phyloP scores from a whole-genome alignment of 1,284 basidiomycete species.

The Moesziomyces sp. region DNA sequence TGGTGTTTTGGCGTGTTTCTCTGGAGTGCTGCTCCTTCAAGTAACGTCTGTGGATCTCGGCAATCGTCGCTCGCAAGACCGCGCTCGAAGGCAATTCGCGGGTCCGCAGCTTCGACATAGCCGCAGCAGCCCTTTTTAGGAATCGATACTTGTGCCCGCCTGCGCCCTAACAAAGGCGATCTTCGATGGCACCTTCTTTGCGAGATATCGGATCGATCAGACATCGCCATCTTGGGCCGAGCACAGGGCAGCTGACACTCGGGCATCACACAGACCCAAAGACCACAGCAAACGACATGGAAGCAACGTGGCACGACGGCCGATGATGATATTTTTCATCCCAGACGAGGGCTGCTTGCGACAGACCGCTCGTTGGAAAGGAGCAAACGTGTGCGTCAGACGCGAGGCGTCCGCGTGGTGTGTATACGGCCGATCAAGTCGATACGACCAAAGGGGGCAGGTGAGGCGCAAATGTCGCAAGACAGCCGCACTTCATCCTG shows the following conservation, averaged over 20 bases:
- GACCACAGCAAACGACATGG: background rate
- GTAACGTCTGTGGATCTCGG: no score
- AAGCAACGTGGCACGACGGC: constrained; percentile 29
- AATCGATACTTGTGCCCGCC: background rate
- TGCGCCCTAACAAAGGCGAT: no score
- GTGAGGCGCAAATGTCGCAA: background rate
- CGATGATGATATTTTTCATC: constrained; percentile 35
- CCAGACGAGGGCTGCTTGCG: constrained; percentile 1
- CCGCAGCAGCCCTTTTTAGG: constrained; percentile 23
- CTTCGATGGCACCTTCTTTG: background rate
- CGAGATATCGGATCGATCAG: no score
- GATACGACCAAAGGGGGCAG: constrained; percentile 15
- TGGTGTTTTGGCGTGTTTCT: background rate
- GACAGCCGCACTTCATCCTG: constrained; percentile 1
- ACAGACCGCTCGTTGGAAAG: constrained; percentile 4
- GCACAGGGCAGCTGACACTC: no score
- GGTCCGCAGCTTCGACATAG: constrained; percentile 35
- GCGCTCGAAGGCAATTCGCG: background rate
- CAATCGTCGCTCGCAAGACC: constrained; percentile 10
- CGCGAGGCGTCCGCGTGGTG: background rate
- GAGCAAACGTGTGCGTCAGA: constrained; percentile 12
- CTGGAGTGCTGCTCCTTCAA: no score
- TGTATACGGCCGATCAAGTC: constrained; percentile 11
- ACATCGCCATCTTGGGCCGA: no score
- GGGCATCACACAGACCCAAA: constrained; percentile 4